Conservation (phyloP, 2,329 filamentous ascomycete genomes). For the Aspergillus sp. region DNA sequence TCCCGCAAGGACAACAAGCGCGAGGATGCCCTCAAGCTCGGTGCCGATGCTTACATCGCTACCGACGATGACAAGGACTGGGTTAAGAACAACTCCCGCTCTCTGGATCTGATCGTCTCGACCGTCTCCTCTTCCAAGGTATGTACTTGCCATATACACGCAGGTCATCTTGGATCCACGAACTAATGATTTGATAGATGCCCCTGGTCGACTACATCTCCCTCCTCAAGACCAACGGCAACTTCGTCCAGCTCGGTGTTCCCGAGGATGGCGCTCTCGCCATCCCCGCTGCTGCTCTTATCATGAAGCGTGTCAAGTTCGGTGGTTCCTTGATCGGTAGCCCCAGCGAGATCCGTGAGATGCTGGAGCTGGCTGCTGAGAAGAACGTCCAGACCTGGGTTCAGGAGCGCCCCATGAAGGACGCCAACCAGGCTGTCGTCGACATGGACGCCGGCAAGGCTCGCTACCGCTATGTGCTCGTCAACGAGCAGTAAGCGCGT, state of each 20-base stretch:
- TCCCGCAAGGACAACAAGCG: slow-evolving; percentile 52
- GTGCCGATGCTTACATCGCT: slow-evolving; percentile 56
- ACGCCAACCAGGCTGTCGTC: slow-evolving; percentile 43
- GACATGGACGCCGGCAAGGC: slow-evolving; percentile 46
- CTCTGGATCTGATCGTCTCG: slow-evolving; percentile 56
- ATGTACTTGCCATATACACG: not conserved
- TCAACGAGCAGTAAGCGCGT: slow-evolving; percentile 34
- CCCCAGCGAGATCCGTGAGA: slow-evolving; percentile 42
- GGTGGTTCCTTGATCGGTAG: slow-evolving; percentile 46
- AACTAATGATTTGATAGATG: slow-evolving; percentile 43
- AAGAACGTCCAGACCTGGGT: slow-evolving; percentile 43
- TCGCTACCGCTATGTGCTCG: slow-evolving; percentile 45
- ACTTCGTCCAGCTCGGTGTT: slow-evolving; percentile 64
- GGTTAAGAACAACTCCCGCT: slow-evolving; percentile 46
- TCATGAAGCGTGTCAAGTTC: slow-evolving; percentile 51
- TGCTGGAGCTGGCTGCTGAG: slow-evolving; percentile 43
- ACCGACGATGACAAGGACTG: slow-evolving; percentile 56
- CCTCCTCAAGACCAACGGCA: slow-evolving; percentile 57
- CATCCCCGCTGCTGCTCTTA: slow-evolving; percentile 57
- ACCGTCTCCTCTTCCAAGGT: slow-evolving; percentile 50
- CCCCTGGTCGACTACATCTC: slow-evolving; percentile 60
- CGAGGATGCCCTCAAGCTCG: slow-evolving; percentile 54
- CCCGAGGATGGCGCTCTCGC: slow-evolving; percentile 58
- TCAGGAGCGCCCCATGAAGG: slow-evolving; percentile 39
- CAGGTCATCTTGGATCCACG: too few relatives aligned